Percentiles rank a stretch among this genome's conserved stretches.
Conservation (phyloP, 2,329 filamentous ascomycete species). For the Cercospora sp. region DNA sequence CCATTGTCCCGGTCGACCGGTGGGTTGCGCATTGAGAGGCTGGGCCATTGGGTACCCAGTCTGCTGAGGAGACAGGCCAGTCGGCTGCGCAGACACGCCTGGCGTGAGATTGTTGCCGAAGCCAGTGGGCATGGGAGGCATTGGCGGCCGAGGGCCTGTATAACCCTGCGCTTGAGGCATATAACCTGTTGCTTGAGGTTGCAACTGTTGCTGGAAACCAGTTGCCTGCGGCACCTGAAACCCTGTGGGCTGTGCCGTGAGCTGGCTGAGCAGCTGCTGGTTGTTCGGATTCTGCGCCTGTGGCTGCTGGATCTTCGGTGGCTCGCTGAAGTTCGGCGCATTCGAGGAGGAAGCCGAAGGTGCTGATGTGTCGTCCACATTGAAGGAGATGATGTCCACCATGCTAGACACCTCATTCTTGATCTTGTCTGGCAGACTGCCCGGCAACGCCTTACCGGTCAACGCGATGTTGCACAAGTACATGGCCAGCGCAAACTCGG, state of each 20-base stretch:
- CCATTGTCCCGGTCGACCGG: constrained; percentile 91
- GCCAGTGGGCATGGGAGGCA: constrained; percentile 76
- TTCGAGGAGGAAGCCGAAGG: constrained; percentile 60
- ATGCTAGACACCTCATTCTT: constrained; percentile 98
- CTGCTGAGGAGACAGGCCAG: constrained; percentile 55
- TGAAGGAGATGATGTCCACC: constrained; percentile 99
- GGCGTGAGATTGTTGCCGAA: constrained; percentile 52
- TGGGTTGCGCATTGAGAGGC: constrained; percentile 86
- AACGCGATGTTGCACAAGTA: constrained; percentile 95
- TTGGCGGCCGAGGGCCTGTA: constrained; percentile 74
- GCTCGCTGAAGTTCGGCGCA: constrained; percentile 68
- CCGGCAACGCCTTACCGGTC: constrained; percentile 79
- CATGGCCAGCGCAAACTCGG: constrained; percentile 97
- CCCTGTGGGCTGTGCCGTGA: constrained; percentile 56
- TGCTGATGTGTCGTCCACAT: constrained; percentile 68
- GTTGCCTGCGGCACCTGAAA: constrained; percentile 59
- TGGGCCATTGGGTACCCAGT: constrained; percentile 68
- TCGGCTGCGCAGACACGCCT: constrained; percentile 10
- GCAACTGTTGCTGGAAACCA: constrained; percentile 55
- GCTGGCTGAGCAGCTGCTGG: constrained; percentile 57
- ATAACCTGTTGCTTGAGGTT: constrained; percentile 55
- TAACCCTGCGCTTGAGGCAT: constrained; percentile 79
- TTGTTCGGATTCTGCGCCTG: constrained; percentile 69
- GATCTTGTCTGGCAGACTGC: constrained; percentile 75
- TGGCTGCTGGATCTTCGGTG: constrained; percentile 52